Evolutionary conservation across 345 rosid genomes (phyloP).

Genomic region (Ceriops zippeliana): DNA sequence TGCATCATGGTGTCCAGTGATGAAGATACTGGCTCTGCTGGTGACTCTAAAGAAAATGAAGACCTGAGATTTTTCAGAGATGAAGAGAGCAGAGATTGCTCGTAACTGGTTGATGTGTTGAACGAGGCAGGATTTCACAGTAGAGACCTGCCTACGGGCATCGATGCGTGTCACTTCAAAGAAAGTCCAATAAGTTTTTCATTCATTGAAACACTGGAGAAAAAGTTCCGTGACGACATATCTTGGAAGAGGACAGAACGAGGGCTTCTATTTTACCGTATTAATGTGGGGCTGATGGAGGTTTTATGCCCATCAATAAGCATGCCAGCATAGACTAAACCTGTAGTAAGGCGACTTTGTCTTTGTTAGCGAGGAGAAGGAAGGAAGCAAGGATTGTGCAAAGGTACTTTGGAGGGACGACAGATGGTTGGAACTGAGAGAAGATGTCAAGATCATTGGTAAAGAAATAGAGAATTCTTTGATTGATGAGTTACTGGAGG

Average conservation of each 20-base stretch:
- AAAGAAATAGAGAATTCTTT: conserved; percentile 61
- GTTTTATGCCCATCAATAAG: conserved; percentile 42
- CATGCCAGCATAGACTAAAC: conserved; percentile 39
- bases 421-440: conserved; percentile 49
- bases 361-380: conserved; percentile 37
- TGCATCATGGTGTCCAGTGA: conserved; percentile 61
- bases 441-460: conserved; percentile 50
- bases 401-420: conserved; percentile 44
- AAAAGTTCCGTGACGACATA: conserved; percentile 55
- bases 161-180: conserved; percentile 23
- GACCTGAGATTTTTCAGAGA: conserved; percentile 16
- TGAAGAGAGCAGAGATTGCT: conserved; percentile 53
- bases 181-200: conserved; percentile 36
- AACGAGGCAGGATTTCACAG: conserved; percentile 48
- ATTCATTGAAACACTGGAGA: conserved; percentile 69
- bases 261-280: conserved; percentile 62
- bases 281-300: conserved; percentile 45
- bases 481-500: conserved; percentile 62
- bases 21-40: conserved; percentile 35
- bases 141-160: conserved; percentile 17
- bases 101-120: conserved; percentile 59
- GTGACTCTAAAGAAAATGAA: conserved; percentile 32
- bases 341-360: conserved; percentile 47
- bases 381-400: conserved; percentile 30
- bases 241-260: conserved; percentile 75